phyloP scores from a whole-genome alignment of 441 rosid species.

The Bruguiera hainesii region DNA sequence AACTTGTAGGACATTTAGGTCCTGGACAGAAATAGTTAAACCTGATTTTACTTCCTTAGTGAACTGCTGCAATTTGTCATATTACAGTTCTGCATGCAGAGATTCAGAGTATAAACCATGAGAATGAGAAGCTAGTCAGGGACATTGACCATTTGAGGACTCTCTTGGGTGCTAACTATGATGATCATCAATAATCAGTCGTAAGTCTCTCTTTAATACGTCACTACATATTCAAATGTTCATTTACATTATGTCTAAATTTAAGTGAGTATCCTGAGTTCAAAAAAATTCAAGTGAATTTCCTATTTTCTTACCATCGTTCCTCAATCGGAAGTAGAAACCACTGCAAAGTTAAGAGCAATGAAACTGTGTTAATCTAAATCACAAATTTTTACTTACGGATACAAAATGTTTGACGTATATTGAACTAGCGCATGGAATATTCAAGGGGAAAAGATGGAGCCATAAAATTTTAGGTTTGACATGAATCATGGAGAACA shows the following conservation, averaged over 20 bases:
- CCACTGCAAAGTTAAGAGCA: not conserved
- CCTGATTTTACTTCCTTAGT: slow-evolving; percentile 5
- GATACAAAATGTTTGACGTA: no score
- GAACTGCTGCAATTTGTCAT: slow-evolving; percentile 6
- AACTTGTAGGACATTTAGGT: not conserved
- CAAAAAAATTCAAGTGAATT: not conserved
- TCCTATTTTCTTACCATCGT: not conserved
- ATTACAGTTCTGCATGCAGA: slow-evolving; percentile 42
- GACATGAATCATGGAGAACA: no score
- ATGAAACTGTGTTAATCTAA: not conserved
- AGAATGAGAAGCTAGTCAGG: slow-evolving; percentile 44
- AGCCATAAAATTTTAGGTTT: no score
- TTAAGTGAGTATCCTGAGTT: not conserved
- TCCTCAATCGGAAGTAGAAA: not conserved
- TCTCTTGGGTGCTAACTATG: slow-evolving; percentile 20
- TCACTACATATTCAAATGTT: not conserved
- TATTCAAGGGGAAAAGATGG: no score
- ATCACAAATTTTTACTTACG: not conserved
- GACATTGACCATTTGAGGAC: slow-evolving; percentile 40
- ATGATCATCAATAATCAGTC: slow-evolving; percentile 1
- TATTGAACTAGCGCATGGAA: no score
- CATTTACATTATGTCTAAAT: not conserved
- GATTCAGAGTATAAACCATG: slow-evolving; percentile 31
- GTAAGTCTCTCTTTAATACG: slow-evolving; percentile 9
- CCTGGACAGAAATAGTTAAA: not conserved